phyloP scores from a whole-genome alignment of 345 rosid species.

The Pugionium cornutum region DNA sequence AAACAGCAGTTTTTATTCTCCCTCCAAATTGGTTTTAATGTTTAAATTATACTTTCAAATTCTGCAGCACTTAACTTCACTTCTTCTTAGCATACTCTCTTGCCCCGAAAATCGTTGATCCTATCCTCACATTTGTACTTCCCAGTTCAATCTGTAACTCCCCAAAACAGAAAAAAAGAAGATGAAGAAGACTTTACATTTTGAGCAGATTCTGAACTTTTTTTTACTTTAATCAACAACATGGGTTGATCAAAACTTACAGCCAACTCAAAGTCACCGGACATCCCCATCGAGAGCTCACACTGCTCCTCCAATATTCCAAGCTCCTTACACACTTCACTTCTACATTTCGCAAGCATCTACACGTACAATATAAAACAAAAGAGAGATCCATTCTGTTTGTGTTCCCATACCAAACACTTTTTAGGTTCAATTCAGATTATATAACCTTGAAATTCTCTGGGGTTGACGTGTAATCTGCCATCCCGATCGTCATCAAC shows the following conservation, averaged over 20 bases:
- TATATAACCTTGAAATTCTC: slow-evolving; percentile 84
- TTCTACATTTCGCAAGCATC: slow-evolving; percentile 86
- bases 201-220: background rate
- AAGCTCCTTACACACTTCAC: slow-evolving; percentile 80
- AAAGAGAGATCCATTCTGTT: slow-evolving; percentile 5
- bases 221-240: background rate
- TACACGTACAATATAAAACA: slow-evolving; percentile 38
- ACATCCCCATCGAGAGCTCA: slow-evolving; percentile 98
- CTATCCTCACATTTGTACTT: slow-evolving; percentile 88
- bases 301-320: slow-evolving; percentile 82
- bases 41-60: background rate
- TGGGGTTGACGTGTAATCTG: slow-evolving; percentile 85
- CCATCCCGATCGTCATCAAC: slow-evolving; percentile 97
- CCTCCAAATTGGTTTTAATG: slow-evolving; percentile 6
- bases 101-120: slow-evolving; percentile 87
- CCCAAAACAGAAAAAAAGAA: background rate
- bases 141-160: slow-evolving; percentile 82
- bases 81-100: slow-evolving; percentile 81
- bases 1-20: slow-evolving; percentile 5
- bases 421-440: background rate
- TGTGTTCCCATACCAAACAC: background rate
- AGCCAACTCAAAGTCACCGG: slow-evolving; percentile 86
- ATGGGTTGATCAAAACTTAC: slow-evolving; percentile 49
- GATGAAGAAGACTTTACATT: background rate
- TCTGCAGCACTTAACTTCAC: slow-evolving; percentile 10